A percentile compares a stretch with the other conserved stretches of the same genome.
Conservation (phyloP, 495 filamentous ascomycete genomes). For the Podospora pseudocomata region DNA sequence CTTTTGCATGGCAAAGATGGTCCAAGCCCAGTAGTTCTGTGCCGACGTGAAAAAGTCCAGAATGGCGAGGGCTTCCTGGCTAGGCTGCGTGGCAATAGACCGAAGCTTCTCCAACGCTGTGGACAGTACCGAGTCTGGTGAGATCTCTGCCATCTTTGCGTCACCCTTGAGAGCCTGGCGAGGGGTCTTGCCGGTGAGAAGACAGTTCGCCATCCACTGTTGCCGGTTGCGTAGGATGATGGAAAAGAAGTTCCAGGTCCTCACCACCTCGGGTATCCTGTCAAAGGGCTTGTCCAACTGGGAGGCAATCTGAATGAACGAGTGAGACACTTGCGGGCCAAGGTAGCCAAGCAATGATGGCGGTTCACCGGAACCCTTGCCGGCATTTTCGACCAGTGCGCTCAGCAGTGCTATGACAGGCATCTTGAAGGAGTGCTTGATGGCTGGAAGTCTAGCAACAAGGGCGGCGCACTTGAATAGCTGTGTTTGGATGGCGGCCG, state of each 20-base stretch:
- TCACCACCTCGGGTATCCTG: constrained; percentile 55
- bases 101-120: constrained; percentile 72
- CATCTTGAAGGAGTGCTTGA: constrained; percentile 60
- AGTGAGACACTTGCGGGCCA: constrained; percentile 72
- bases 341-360: constrained; percentile 87
- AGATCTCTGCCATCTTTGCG: constrained; percentile 45
- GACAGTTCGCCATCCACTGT: constrained; percentile 89
- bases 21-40: constrained; percentile 91
- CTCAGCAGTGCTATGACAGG: constrained; percentile 68
- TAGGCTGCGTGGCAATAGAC: constrained; percentile 59
- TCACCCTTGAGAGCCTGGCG: constrained; percentile 62
- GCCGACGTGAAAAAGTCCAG: constrained; percentile 81
- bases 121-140: constrained; percentile 60
- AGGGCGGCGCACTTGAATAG: constrained; percentile 74
- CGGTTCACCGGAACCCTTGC: constrained; percentile 63
- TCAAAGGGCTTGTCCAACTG: constrained; percentile 73
- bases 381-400: constrained; percentile 65
- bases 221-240: constrained; percentile 86
- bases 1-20: constrained; percentile 68
- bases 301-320: constrained; percentile 75
- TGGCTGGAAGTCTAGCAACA: constrained; percentile 72
- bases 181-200: constrained; percentile 84
- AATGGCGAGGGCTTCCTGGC: constrained; percentile 63
- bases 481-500: constrained; percentile 66
- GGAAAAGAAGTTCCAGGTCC: constrained; percentile 81